phyloP scores from a whole-genome alignment of 148 eudicot genomes.

The Oxyria digyna region DNA sequence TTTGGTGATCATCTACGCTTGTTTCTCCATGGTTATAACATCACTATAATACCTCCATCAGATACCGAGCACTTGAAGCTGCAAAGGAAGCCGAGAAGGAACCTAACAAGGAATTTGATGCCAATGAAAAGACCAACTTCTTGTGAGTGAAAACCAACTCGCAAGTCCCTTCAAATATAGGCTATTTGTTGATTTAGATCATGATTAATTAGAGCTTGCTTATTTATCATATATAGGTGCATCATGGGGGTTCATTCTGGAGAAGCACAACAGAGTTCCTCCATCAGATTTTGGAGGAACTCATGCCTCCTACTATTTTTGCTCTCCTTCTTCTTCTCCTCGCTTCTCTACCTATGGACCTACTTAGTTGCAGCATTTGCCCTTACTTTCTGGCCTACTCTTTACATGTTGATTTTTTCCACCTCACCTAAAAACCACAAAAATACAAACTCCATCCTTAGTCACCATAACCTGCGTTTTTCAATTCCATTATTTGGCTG shows the following conservation, averaged over 20 bases:
- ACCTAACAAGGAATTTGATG: no score
- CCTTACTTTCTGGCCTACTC: slow-evolving; percentile 48
- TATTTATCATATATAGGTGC: no score
- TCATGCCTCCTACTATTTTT: slow-evolving; percentile 66
- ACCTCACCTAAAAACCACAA: no score
- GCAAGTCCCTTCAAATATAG: no score
- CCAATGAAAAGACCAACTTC: slow-evolving; percentile 36
- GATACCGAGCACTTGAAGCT: no score
- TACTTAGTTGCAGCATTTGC: slow-evolving; percentile 41
- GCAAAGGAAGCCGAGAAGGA: slow-evolving; percentile 22
- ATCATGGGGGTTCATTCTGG: slow-evolving; percentile 16
- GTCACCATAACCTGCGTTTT: no score
- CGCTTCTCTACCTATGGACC: slow-evolving; percentile 50
- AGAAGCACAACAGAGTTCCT: slow-evolving; percentile 19
- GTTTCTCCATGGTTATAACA: slow-evolving; percentile 93
- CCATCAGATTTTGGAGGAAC: slow-evolving; percentile 44
- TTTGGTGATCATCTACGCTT: slow-evolving; percentile 60
- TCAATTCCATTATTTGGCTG: no score
- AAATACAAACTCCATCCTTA: no score
- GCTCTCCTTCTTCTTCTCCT: no score
- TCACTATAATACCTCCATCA: slow-evolving; percentile 21
- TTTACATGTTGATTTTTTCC: slow-evolving; percentile 49
- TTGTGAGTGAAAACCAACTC: no score
- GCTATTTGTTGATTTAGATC: no score
- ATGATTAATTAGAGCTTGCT: no score